These are phyloP conservation scores for Trichoderma asperellum DNA, from an alignment of 2,329 filamentous ascomycete genomes.

Conservation along the genomic window DNA sequence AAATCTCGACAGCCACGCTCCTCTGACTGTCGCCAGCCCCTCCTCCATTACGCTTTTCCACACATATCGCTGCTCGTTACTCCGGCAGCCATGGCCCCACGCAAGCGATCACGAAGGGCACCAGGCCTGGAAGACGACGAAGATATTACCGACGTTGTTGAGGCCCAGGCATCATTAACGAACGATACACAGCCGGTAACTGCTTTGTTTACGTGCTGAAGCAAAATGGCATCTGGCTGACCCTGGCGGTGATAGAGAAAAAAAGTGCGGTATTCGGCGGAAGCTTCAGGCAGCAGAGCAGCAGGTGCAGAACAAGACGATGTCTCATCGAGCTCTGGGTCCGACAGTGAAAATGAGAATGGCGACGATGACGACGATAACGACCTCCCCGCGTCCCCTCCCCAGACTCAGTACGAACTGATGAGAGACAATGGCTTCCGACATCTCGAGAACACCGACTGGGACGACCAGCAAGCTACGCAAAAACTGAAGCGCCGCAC, in stretches of 20 bases:
- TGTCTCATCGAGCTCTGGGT: constrained; percentile 36
- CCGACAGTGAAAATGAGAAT: constrained; percentile 42
- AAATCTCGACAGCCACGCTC: neutral
- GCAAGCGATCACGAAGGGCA: constrained; percentile 22
- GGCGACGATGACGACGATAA: constrained; percentile 37
- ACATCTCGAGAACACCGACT: constrained; percentile 59
- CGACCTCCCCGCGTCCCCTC: constrained; percentile 42
- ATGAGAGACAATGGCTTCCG: constrained; percentile 63
- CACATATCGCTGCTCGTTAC: neutral
- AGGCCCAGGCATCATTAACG: constrained; percentile 48
- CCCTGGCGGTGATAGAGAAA: constrained; percentile 38
- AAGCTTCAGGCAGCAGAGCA: constrained; percentile 7
- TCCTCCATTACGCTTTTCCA: too few species aligned
- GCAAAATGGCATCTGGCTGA: constrained; percentile 34
- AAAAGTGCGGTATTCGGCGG: constrained; percentile 39
- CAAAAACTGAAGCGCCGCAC: constrained; percentile 60
- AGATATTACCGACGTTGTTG: constrained; percentile 40
- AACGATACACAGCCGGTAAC: constrained; percentile 36
- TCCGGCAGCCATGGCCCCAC: neutral
- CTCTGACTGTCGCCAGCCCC: neutral
- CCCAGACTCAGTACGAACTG: constrained; percentile 64
- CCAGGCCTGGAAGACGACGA: constrained; percentile 39
- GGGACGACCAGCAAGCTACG: constrained; percentile 66
- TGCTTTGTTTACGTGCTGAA: neutral
- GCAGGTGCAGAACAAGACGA: constrained; percentile 32